Evolutionary conservation across 1,139 yeast species (phyloP), one percentile per base, ranked within the genome.

Genomic region (Magnusiomyces ingens): DNA sequence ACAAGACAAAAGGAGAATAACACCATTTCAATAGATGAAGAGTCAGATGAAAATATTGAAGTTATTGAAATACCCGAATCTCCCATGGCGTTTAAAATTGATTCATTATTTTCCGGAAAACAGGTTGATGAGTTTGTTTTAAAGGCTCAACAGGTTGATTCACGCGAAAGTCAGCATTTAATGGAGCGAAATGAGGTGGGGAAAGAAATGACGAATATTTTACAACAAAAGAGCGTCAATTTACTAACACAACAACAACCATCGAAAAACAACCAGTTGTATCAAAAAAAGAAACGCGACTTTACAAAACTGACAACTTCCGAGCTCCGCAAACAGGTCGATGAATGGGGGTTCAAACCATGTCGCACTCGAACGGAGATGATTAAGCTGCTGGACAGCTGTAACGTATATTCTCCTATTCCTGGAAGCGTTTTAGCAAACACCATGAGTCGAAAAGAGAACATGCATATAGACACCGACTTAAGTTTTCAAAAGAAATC

Each of bases 281-380:
- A 45, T 18, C 36, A 26, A n/a, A 45, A 15, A 17, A 13, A 17
- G 13, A 32, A 50, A 32, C 49, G 22, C 12, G 47, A 52, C 32
- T 52, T 45, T 40, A 40, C 45, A n/a, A 52, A 43, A 17, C 22
- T 52, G 45, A 35, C 50, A 2, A 49, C 50, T 3, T 36, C 42
- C 17, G 44, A 52, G 21, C 42, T 52, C 2, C 36, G 41, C 11
- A 38, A 45, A 3, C 55, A 52, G 38, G 42, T 52, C 4, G 52
- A 52, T 36, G 40, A 49, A 13, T 52, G 55, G 55, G 55, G 55
- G 19, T 52, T 52, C 37, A 52, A 52, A 19, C 50, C 55, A 3
- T 49, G 51, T 6, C 22, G 26, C 13, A 36, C 50, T 5, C 50
- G 55, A 45, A 46, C 43, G 15, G 45, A 37, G 10, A 52, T 49